Evolutionary conservation across 2,329 filamentous ascomycete species (phyloP).

Genomic region (Botryotinia globosa): DNA sequence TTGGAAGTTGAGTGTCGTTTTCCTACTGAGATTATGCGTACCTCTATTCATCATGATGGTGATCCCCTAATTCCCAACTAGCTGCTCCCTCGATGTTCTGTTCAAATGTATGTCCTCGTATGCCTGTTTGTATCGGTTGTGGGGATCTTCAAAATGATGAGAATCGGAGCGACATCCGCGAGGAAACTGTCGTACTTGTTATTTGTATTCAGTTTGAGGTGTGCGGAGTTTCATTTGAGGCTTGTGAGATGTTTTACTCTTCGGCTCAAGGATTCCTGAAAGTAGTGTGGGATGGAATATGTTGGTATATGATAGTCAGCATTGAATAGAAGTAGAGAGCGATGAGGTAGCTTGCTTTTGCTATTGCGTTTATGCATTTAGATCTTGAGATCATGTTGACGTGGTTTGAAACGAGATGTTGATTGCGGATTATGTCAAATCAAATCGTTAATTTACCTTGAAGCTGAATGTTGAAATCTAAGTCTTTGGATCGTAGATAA

Average conservation of each 20-base stretch:
- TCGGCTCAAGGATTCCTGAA: fast-evolving
- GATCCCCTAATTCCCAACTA: neutral
- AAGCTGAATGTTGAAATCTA: neutral
- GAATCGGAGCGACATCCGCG: neutral
- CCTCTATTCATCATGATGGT: no score
- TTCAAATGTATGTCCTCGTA: no score
- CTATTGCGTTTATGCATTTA: neutral
- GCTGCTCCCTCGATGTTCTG: neutral
- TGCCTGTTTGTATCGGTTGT: neutral
- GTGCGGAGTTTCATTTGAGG: neutral
- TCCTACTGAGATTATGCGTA: fast-evolving
- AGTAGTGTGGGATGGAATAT: neutral
- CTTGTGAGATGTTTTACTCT: neutral
- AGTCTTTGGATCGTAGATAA: no score
- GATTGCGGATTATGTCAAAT: no score
- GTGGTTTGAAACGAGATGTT: neutral
- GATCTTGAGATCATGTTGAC: neutral
- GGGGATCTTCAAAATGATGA: neutral
- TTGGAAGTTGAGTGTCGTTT: neutral
- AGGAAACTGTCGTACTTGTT: neutral
- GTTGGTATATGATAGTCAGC: neutral
- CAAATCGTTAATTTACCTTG: no score
- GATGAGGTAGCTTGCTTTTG: neutral
- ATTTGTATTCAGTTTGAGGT: neutral
- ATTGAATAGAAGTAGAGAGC: no score